Conservation (phyloP, 768 basidiomycete genomes). For the Termitomyces sp. region DNA sequence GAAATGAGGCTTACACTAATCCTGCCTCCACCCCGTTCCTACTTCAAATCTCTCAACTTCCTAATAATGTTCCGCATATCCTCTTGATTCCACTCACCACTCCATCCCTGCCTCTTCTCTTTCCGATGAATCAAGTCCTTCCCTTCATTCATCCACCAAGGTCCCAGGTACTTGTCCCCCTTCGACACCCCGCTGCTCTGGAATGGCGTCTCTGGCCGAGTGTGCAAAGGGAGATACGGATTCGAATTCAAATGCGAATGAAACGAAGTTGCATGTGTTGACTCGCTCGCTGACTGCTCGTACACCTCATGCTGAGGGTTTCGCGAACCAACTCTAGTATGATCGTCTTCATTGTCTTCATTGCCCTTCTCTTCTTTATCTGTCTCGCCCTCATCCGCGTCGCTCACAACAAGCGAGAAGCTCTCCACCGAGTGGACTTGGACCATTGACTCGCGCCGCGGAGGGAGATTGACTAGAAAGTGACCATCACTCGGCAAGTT, state of each 20-base stretch:
- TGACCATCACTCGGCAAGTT: neutral
- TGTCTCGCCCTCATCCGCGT: neutral
- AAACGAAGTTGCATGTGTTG: neutral
- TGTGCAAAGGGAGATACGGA: conserved; percentile 4
- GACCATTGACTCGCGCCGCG: neutral
- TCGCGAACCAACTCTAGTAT: neutral
- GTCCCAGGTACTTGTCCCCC: neutral
- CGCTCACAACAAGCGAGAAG: neutral
- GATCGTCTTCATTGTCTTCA: neutral
- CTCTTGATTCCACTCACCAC: conserved; percentile 24
- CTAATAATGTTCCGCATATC: conserved; percentile 24
- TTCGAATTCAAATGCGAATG: neutral
- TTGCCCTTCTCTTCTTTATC: neutral
- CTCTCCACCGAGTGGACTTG: neutral
- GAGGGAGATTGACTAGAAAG: neutral
- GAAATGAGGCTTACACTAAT: too few relatives aligned
- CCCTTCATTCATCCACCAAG: neutral
- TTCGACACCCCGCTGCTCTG: conserved; percentile 2
- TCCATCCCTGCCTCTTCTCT: conserved; percentile 22
- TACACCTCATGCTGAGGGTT: neutral
- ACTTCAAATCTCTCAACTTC: conserved; percentile 21
- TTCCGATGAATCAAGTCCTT: conserved; percentile 5
- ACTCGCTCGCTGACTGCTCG: neutral
- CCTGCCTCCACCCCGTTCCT: neutral
- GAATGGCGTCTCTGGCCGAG: conserved; percentile 14